Conservation (phyloP, 2,329 filamentous ascomycete genomes). For the Amesomyces nigricolor region DNA sequence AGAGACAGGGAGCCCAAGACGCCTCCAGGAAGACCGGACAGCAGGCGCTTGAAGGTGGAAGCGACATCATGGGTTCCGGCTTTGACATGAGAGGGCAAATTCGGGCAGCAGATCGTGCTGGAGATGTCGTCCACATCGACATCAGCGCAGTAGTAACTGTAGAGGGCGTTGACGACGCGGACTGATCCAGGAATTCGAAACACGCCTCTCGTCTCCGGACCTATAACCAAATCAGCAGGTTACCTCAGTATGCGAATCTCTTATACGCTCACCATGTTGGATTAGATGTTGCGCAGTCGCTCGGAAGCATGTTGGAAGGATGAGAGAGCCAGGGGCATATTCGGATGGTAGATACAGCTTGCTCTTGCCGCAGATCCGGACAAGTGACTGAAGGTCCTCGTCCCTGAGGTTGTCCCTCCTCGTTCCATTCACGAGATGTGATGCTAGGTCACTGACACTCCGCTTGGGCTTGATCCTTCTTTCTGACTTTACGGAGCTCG, state of each 20-base stretch:
- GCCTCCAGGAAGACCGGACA: constrained; percentile 58
- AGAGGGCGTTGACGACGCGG: constrained; percentile 51
- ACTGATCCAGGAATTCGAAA: constrained; percentile 59
- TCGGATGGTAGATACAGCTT: constrained; percentile 55
- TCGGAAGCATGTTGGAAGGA: constrained; percentile 60
- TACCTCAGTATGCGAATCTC: background rate
- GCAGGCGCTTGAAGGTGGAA: constrained; percentile 60
- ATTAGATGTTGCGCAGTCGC: constrained; percentile 60
- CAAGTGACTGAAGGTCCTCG: constrained; percentile 52
- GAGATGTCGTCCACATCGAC: constrained; percentile 46
- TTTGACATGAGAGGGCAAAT: constrained; percentile 54
- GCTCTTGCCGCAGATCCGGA: constrained; percentile 58
- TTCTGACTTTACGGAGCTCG: constrained; percentile 26
- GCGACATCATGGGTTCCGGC: constrained; percentile 60
- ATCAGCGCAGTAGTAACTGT: constrained; percentile 57
- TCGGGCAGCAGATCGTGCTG: constrained; percentile 53
- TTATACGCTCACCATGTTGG: constrained; percentile 46
- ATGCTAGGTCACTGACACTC: constrained; percentile 51
- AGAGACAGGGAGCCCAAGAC: constrained; percentile 57
- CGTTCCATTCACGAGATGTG: constrained; percentile 39
- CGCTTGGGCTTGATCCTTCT: constrained; percentile 39
- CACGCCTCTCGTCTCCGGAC: constrained; percentile 48
- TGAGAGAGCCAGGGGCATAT: constrained; percentile 51
- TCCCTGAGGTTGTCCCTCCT: constrained; percentile 45
- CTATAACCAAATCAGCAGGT: constrained; percentile 24